A percentile compares a stretch with the other conserved stretches of the same genome.
These are phyloP conservation scores for sunflower (Helianthus annuus) DNA, from an alignment of 129 eudicot genomes.

Conservation along the genomic window DNA sequence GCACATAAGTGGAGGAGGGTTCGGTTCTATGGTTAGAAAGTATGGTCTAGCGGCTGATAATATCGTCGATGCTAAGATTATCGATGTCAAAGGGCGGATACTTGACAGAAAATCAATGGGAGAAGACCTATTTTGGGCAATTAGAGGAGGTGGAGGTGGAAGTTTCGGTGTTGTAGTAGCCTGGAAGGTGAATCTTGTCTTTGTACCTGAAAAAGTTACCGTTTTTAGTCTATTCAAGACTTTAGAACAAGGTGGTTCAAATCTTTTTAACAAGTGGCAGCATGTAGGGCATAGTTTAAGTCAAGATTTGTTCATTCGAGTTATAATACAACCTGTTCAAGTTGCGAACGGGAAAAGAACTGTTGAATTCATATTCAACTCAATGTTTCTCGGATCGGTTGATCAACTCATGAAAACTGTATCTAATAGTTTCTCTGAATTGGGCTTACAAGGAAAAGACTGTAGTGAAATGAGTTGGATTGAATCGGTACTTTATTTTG, in stretches of 20 bases:
- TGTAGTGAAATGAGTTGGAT: conserved; percentile 67
- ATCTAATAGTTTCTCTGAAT: conserved; percentile 44
- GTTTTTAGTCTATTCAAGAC: too few relatives aligned
- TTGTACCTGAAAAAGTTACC: conserved; percentile 47
- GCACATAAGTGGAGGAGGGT: conserved; percentile 38
- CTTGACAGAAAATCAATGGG: conserved; percentile 28
- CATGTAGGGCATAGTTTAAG: conserved; percentile 47
- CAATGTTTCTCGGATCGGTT: conserved; percentile 50
- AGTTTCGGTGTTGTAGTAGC: conserved; percentile 30
- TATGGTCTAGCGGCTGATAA: conserved; percentile 16
- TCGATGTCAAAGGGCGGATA: conserved; percentile 43
- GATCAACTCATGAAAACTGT: conserved; percentile 35
- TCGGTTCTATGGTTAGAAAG: too few relatives aligned
- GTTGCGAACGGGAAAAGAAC: conserved; percentile 16
- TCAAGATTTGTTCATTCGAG: conserved; percentile 52
- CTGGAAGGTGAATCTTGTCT: conserved; percentile 60
- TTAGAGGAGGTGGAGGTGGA: too few relatives aligned
- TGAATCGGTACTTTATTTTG: conserved; percentile 44
- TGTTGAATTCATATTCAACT: conserved; percentile 39
- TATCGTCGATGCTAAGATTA: conserved; percentile 49
- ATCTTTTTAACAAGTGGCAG: conserved; percentile 63
- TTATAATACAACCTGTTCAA: conserved; percentile 30
- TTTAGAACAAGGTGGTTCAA: conserved; percentile 26
- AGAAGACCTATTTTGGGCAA: too few relatives aligned
- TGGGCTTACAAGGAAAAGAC: conserved; percentile 48